Base-by-base conservation (phyloP, 2,329 filamentous ascomycete genomes). In the Hymenoscyphus infarciens region DNA sequence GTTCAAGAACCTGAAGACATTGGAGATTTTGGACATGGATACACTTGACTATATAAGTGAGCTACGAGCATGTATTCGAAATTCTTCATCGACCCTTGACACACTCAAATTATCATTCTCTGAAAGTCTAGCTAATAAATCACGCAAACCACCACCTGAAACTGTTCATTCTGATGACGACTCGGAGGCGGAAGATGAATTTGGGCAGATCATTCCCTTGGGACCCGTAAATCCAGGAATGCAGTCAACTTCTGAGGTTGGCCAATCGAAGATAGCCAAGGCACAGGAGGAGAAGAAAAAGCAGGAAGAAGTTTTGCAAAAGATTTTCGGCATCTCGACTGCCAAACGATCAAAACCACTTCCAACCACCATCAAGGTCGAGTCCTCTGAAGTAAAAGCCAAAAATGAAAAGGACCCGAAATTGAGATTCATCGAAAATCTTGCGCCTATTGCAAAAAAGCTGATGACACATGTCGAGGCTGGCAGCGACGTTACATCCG, bases 1-100 rank as follows among this genome's bases (percentile, higher is more conserved):
- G 0, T 87, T 88, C 74, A 81, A 77, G 57, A 78, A 79, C 42
- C 75, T 88, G 15, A 81, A 79, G 66, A 80, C 71, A 4, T 74
- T 88, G 15, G 75, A 80, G 3, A 75, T 88, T 6, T 75, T 88
- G 38, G 85, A 88, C 65, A 86, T 88, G 59, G 85, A 88, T 63
- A 79, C 75, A 31, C 75, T 87, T 4, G 82, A 86, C 38, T 76
- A 84, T 35, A 69, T 86, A 13, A 72, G 77, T 1, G 86, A 88
- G 72, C 77, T 88, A 64, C 81, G 80, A 64, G 69, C 77, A 5
- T 87, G 84, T 68, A 74, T 88, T 27, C 77, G 76, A 11, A 82
- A 82, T 66, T 87, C 82, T 1, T 78, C 81, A 1, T 77, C 80
- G 1, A 83, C 83, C 0, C 75, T 88, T 25, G 80, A 76, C 25